Evolutionary conservation across 345 rosid genomes (phyloP).

Genomic region (Acer yangbiense): DNA sequence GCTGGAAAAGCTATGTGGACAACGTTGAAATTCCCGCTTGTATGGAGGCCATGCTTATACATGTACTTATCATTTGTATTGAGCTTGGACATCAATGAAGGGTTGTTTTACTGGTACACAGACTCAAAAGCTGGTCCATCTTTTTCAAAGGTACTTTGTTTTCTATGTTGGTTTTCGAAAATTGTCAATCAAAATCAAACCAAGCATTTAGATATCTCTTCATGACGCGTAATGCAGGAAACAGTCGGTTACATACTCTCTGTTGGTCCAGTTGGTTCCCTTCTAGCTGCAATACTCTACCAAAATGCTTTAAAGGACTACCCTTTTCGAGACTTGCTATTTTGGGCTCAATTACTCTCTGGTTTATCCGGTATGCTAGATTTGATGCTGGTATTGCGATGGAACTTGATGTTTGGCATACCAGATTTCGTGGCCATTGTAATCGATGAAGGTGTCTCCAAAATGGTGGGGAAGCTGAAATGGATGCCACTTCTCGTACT

Average conservation of each 20-base stretch:
- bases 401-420: constrained; percentile 65
- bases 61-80: constrained; percentile 76
- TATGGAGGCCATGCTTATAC: constrained; percentile 89
- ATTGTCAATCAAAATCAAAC: neutral
- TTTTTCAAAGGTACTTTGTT: constrained; percentile 68
- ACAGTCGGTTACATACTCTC: constrained; percentile 82
- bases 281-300: constrained; percentile 75
- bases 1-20: constrained; percentile 88
- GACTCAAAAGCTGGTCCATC: constrained; percentile 74
- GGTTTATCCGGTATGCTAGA: constrained; percentile 92
- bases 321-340: constrained; percentile 66
- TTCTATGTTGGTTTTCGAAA: too few relatives aligned
- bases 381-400: constrained; percentile 68
- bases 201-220: too few relatives aligned
- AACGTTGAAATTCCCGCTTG: constrained; percentile 70
- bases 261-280: constrained; percentile 81
- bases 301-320: constrained; percentile 71
- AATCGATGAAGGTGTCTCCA: constrained; percentile 64
- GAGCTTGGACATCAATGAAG: constrained; percentile 80
- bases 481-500: constrained; percentile 98
- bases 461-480: constrained; percentile 65
- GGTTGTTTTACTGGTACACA: constrained; percentile 91
- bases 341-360: constrained; percentile 79
- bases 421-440: constrained; percentile 76
- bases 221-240: constrained; percentile 50